Evolutionary conservation across 1,139 yeast species (phyloP).

Genomic region (Suhomyces ambrosiae): DNA sequence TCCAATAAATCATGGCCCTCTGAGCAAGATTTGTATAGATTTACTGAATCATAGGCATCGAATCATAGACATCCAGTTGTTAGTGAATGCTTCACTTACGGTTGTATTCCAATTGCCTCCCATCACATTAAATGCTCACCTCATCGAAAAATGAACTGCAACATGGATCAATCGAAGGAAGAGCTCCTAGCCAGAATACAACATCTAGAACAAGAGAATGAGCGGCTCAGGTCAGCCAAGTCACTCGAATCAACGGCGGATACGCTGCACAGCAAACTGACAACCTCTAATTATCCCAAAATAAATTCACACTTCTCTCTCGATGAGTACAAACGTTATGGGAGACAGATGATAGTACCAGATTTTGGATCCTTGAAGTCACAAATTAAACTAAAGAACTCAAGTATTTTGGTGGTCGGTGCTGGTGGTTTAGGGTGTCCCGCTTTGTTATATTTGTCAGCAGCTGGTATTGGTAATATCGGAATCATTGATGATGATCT

Average conservation of each 20-base stretch:
- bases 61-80: no score
- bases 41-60: no score
- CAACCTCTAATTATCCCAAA: slow-evolving; percentile 2
- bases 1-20: no score
- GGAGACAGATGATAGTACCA: slow-evolving; percentile 94
- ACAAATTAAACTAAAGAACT: slow-evolving; percentile 58
- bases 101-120: no score
- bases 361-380: slow-evolving; percentile 57
- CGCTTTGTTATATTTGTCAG: slow-evolving; percentile 78
- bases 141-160: slow-evolving; percentile 2
- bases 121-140: no score
- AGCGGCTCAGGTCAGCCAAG: slow-evolving; percentile 16
- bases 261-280: no score
- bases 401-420: slow-evolving; percentile 78
- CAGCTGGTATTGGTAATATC: slow-evolving; percentile 83
- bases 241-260: background rate
- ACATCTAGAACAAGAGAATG: slow-evolving; percentile 30
- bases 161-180: slow-evolving; percentile 16
- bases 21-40: no score
- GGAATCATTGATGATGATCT: slow-evolving; percentile 88
- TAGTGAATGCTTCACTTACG: no score
- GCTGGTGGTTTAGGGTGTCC: slow-evolving; percentile 99
- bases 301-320: slow-evolving; percentile 28
- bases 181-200: slow-evolving; percentile 25
- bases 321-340: slow-evolving; percentile 82